These are phyloP conservation scores for Boletus vermiculosoides DNA, from an alignment of 768 basidiomycete species.

Conservation along the genomic window DNA sequence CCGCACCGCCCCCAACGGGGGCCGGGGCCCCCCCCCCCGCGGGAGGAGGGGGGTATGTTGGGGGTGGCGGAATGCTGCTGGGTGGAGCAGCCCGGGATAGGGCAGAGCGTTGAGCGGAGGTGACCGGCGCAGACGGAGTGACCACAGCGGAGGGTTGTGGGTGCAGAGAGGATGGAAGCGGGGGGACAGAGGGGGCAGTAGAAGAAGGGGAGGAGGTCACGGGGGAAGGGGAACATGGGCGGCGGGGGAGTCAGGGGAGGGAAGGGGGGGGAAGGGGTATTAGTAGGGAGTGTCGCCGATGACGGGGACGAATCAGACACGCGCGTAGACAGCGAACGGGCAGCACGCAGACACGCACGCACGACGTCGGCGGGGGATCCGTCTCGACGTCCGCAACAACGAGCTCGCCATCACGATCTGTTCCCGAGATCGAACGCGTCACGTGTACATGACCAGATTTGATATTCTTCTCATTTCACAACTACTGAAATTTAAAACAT, in stretches of 20 bases:
- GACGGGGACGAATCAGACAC: constrained; percentile 22
- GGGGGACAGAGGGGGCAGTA: constrained; percentile 54
- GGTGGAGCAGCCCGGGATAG: constrained; percentile 36
- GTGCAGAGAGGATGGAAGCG: constrained; percentile 38
- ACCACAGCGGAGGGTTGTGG: constrained; percentile 72
- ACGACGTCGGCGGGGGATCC: constrained; percentile 30
- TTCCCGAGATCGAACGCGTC: constrained; percentile 28
- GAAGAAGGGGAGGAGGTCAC: constrained; percentile 40
- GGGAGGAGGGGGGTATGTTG: constrained; percentile 44
- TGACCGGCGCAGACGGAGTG: constrained; percentile 77
- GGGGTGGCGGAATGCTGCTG: constrained; percentile 25
- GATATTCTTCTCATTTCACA: neutral
- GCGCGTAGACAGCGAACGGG: constrained; percentile 14
- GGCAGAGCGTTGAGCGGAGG: constrained; percentile 33
- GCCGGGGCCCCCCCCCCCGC: no score
- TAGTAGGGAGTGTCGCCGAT: constrained; percentile 14
- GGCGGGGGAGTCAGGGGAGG: neutral
- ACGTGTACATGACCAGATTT: constrained; percentile 21
- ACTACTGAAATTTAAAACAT: no score
- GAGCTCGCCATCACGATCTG: constrained; percentile 29
- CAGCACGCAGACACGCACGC: constrained; percentile 11
- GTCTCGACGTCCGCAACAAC: constrained; percentile 22
- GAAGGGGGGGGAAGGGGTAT: neutral
- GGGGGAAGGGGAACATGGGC: constrained; percentile 24
- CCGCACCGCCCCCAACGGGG: no score